Base-by-base conservation (phyloP, 352 stramenopile species). In the Pythium sukuiense region DNA sequence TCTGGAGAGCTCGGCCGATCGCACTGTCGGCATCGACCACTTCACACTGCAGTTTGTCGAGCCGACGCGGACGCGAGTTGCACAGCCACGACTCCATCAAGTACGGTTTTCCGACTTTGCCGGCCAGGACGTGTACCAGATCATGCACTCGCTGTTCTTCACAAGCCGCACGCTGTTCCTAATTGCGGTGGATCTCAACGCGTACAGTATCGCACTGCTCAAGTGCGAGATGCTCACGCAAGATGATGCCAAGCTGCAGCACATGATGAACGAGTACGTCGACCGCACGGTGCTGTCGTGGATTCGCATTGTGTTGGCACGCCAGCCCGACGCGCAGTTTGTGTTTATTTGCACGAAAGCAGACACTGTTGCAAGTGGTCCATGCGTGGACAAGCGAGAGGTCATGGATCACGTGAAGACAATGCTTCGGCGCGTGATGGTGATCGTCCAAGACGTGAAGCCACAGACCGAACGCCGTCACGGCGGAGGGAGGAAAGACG, bases 21-120 rank as follows among this genome's bases (percentile, higher is more conserved):
- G 65, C 1, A 75, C 69, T 6, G 61, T 75, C 30, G 69, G 69
- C 2, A 66, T 75, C 4, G 61, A 76, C 26, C 39, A 70, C 7
- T 35, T 35, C 32, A 35, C 32, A 8, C 32, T 35, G 4, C 32
- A 8, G 32, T 35, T 35, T 35, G 32, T 8, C 8, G 32, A 35
- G 32, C 8, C 32, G 8, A 35, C 32, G 32, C 20, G 43, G 43
- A 7, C 6, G 13, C 43, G 43, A 50, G 11, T n/a, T 35, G 53
- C 20, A 48, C 46, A 39, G 32, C 59, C 46, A 59, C 8, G 24
- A 30, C 6, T 29, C 30, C 6, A 29, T 30, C 1, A 35, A 35
- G 32, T 35, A 8, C 32, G 32, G 4, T 59, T 65, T 6, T 65
- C 46, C 32, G 59, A 65, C 27, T 63, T 63, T 55, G 58, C 58